phyloP scores from a whole-genome alignment of 495 filamentous ascomycete genomes.

The Hyaloscypha hepaticicola region DNA sequence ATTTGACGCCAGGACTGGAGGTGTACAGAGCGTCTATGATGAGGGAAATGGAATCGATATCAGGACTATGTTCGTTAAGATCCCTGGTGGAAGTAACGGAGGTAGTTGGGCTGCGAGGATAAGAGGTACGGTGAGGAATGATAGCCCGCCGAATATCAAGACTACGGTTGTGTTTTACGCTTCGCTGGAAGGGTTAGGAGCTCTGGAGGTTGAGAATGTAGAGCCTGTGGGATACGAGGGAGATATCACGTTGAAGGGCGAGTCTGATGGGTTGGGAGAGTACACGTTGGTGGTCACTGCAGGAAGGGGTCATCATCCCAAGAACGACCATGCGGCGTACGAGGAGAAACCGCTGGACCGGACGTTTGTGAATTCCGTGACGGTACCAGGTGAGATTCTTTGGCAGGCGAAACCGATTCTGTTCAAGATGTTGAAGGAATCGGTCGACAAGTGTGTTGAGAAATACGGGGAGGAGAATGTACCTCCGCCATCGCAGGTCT shows the following conservation, averaged over 20 bases:
- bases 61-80: conserved; percentile 89
- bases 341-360: conserved; percentile 72
- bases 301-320: conserved; percentile 60
- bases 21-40: conserved; percentile 86
- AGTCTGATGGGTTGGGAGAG: conserved; percentile 71
- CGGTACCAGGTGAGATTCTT: conserved; percentile 62
- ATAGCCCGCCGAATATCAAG: conserved; percentile 58
- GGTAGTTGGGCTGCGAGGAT: conserved; percentile 90
- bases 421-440: conserved; percentile 74
- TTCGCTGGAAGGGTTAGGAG: conserved; percentile 73
- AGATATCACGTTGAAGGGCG: conserved; percentile 73
- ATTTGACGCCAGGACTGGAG: conserved; percentile 85
- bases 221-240: conserved; percentile 63
- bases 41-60: conserved; percentile 83
- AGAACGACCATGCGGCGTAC: conserved; percentile 60
- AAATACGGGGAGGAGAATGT: conserved; percentile 68
- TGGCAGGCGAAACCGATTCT: conserved; percentile 89
- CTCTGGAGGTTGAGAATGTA: conserved; percentile 53
- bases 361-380: conserved; percentile 70
- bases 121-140: conserved; percentile 67
- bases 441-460: conserved; percentile 66
- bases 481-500: conserved; percentile 83
- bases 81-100: conserved; percentile 82
- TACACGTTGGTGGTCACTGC: conserved; percentile 80
- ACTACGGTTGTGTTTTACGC: conserved; percentile 80